These are phyloP conservation scores for Tuber aestivum DNA, from an alignment of 495 filamentous ascomycete genomes.

Conservation along the genomic window DNA sequence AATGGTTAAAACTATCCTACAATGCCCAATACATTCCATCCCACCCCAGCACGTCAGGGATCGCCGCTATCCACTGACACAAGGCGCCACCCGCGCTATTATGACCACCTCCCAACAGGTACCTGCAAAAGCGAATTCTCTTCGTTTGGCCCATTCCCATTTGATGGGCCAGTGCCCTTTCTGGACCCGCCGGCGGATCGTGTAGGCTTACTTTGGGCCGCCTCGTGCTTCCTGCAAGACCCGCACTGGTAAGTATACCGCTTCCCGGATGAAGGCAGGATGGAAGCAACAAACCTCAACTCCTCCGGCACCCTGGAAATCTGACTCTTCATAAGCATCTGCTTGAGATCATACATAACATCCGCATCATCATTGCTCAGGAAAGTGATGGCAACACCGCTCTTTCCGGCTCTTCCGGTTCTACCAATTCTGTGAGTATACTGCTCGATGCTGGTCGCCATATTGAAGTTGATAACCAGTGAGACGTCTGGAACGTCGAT, in stretches of 20 bases:
- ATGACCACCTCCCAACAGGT: conserved; percentile 38
- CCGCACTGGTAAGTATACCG: neutral
- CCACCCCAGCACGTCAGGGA: neutral
- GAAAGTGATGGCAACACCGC: conserved; percentile 94
- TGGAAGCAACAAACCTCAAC: conserved; percentile 49
- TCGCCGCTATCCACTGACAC: neutral
- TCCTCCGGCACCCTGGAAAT: conserved; percentile 92
- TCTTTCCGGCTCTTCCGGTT: conserved; percentile 97
- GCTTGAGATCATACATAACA: conserved; percentile 91
- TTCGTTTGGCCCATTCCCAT: conserved; percentile 17
- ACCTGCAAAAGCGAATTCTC: conserved; percentile 24
- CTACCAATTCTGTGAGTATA: conserved; percentile 98
- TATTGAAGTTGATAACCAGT: conserved; percentile 97
- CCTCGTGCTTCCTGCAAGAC: conserved; percentile 66
- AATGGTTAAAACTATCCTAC: conserved; percentile 12
- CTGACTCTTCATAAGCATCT: conserved; percentile 88
- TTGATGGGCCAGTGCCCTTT: conserved; percentile 56
- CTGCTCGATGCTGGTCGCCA: conserved; percentile 87
- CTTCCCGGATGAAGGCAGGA: neutral
- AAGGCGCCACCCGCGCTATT: conserved; percentile 26
- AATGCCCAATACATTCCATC: neutral
- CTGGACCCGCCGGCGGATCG: conserved; percentile 52
- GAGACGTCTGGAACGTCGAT: conserved; percentile 95
- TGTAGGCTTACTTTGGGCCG: conserved; percentile 74
- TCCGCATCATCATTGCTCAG: conserved; percentile 87